Conservation (phyloP, 2,329 filamentous ascomycete species). For the Cladorrhinum sp. region DNA sequence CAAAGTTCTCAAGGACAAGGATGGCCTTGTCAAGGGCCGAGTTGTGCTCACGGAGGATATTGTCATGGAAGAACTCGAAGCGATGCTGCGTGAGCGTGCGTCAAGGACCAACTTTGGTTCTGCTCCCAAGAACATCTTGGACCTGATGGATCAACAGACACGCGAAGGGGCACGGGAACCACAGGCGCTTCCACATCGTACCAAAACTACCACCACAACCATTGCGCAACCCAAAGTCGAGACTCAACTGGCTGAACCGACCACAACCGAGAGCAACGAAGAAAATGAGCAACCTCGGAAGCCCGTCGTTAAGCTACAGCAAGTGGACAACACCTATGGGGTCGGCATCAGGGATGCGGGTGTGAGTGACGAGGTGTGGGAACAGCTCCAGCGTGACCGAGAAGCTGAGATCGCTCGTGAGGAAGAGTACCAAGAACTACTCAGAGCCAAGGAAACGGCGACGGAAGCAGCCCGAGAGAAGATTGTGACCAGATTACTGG, state of each 20-base stretch:
- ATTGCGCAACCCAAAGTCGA: not conserved
- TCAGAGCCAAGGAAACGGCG: slow-evolving; percentile 30
- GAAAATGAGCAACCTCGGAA: not conserved
- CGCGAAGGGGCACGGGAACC: not conserved
- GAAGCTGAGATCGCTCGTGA: slow-evolving; percentile 38
- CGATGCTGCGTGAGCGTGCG: slow-evolving; percentile 26
- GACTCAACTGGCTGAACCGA: too few species aligned
- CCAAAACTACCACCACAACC: not conserved
- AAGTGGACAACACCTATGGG: not conserved
- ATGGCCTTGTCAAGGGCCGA: slow-evolving; percentile 11
- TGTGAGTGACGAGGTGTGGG: slow-evolving; percentile 60
- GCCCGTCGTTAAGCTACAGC: not conserved
- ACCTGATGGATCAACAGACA: not conserved
- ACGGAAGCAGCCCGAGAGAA: slow-evolving; percentile 34
- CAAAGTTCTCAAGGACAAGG: slow-evolving; percentile 33
- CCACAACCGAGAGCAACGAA: slow-evolving; percentile 1
- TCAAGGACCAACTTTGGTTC: slow-evolving; percentile 13
- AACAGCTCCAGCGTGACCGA: slow-evolving; percentile 54
- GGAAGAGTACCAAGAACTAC: slow-evolving; percentile 35
- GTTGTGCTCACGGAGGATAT: slow-evolving; percentile 16
- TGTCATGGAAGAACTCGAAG: slow-evolving; percentile 18
- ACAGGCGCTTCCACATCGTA: not conserved
- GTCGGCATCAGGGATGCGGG: slow-evolving; percentile 47
- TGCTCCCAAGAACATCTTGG: not conserved
- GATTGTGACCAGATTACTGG: slow-evolving; percentile 37